A percentile compares a stretch with the other conserved stretches of the same genome.
phyloP scores from a whole-genome alignment of 1,139 yeast species.

The Magnusiomyces magnusii region DNA sequence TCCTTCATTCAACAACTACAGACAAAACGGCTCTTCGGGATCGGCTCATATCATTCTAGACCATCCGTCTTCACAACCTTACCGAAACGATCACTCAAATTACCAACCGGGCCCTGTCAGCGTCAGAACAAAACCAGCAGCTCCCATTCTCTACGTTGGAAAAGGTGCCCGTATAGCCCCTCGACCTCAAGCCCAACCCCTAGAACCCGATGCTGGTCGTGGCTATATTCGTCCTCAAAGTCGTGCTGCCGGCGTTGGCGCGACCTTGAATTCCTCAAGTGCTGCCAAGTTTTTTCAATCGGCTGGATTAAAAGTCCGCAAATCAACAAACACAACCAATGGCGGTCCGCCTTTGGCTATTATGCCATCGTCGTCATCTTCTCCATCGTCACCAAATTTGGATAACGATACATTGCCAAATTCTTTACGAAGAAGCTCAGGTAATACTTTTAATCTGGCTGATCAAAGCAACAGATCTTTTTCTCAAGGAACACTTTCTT shows the following conservation, averaged over 20 bases:
- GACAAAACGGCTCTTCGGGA: neutral
- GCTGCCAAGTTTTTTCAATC: constrained; percentile 13
- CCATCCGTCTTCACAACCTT: neutral
- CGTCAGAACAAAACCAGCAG: constrained; percentile 11
- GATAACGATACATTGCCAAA: neutral
- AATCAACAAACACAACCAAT: neutral
- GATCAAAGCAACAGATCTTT: neutral
- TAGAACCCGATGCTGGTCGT: neutral
- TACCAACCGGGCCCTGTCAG: neutral
- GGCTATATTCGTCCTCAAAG: neutral
- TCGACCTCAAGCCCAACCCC: constrained; percentile 5
- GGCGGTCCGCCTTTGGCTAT: neutral
- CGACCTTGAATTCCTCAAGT: neutral
- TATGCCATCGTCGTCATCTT: neutral
- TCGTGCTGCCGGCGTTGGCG: neutral
- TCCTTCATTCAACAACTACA: neutral
- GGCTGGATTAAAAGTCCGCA: constrained; percentile 14
- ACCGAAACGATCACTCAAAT: neutral
- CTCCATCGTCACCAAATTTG: neutral
- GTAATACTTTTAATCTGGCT: neutral
- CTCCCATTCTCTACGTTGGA: constrained; percentile 10
- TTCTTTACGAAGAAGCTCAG: neutral
- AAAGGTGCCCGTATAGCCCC: constrained; percentile 7
- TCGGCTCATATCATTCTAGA: neutral
- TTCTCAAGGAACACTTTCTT: neutral